These are phyloP conservation scores for Pyrenula massariospora DNA, from an alignment of 495 filamentous ascomycete genomes.

Conservation along the genomic window DNA sequence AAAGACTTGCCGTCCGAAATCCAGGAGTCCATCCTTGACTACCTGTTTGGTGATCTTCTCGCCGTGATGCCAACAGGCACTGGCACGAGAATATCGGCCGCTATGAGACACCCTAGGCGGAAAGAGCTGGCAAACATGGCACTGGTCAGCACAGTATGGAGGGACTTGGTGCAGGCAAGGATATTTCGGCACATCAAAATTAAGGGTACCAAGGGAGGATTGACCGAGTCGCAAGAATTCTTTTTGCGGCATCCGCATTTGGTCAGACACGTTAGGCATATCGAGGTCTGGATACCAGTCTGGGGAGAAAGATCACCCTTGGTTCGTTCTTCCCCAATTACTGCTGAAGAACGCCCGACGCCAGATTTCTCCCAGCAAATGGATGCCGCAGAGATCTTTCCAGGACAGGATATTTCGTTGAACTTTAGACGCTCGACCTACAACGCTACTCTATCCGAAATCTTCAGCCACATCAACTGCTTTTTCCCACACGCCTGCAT, in stretches of 20 bases:
- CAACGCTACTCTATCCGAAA: constrained; percentile 57
- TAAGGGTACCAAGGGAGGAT: constrained; percentile 50
- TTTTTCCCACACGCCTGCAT: constrained; percentile 49
- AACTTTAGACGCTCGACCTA: constrained; percentile 11
- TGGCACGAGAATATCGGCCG: constrained; percentile 48
- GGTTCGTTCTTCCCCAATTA: neutral
- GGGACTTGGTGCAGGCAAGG: constrained; percentile 51
- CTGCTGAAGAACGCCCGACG: neutral
- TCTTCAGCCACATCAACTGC: constrained; percentile 45
- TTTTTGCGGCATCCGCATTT: constrained; percentile 48
- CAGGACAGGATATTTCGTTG: neutral
- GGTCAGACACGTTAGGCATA: constrained; percentile 49
- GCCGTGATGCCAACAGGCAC: constrained; percentile 40
- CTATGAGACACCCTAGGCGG: constrained; percentile 53
- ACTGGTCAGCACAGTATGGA: constrained; percentile 50
- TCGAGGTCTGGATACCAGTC: constrained; percentile 65
- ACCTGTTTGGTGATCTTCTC: constrained; percentile 53
- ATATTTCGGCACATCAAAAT: constrained; percentile 65
- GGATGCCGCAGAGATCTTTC: neutral
- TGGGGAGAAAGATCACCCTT: constrained; percentile 40
- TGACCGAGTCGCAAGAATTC: constrained; percentile 42
- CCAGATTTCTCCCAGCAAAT: neutral
- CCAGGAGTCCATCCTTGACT: constrained; percentile 57
- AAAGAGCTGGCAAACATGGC: constrained; percentile 53
- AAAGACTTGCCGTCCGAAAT: constrained; percentile 56